Percentiles rank a stretch among this genome's conserved stretches.
phyloP scores from a whole-genome alignment of 768 basidiomycete genomes.

The Trametes villosa region DNA sequence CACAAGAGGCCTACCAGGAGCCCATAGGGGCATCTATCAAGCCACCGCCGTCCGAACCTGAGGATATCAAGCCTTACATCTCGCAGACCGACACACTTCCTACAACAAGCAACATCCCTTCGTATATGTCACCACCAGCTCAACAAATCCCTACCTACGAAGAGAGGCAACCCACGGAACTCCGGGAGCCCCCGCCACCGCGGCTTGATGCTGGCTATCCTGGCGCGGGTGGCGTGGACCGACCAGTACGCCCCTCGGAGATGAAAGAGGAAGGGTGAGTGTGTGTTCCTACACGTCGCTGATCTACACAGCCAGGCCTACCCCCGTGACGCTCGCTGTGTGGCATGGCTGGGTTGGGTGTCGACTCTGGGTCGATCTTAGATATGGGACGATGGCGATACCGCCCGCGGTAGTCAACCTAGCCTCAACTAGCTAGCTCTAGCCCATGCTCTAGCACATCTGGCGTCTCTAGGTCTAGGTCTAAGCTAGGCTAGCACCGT shows the following conservation, averaged over 20 bases:
- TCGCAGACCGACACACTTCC: conserved; percentile 25
- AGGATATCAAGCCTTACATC: conserved; percentile 31
- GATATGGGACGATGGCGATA: conserved; percentile 28
- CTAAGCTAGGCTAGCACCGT: conserved; percentile 73
- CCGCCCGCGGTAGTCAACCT: conserved; percentile 33
- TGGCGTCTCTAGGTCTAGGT: conserved; percentile 57
- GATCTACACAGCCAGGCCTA: conserved; percentile 14
- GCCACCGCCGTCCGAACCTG: conserved; percentile 12
- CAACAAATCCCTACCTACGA: conserved; percentile 84
- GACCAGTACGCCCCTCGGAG: conserved; percentile 80
- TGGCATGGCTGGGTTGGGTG: conserved; percentile 24
- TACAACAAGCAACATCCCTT: conserved; percentile 25
- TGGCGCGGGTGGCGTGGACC: conserved; percentile 50
- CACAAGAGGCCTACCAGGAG: no score
- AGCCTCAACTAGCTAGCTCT: conserved; percentile 60
- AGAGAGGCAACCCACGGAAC: conserved; percentile 60
- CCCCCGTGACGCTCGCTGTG: conserved; percentile 16
- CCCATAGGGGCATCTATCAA: no score
- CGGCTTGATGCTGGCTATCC: conserved; percentile 41
- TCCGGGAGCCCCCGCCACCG: conserved; percentile 44
- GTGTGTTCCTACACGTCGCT: conserved; percentile 14
- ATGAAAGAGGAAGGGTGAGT: conserved; percentile 99
- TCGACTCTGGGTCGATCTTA: conserved; percentile 27
- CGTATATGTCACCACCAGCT: conserved; percentile 49
- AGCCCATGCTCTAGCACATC: conserved; percentile 58